These are phyloP conservation scores for Parasarocladium wereldwijsianum DNA, from an alignment of 2,329 filamentous ascomycete species.

Conservation along the genomic window DNA sequence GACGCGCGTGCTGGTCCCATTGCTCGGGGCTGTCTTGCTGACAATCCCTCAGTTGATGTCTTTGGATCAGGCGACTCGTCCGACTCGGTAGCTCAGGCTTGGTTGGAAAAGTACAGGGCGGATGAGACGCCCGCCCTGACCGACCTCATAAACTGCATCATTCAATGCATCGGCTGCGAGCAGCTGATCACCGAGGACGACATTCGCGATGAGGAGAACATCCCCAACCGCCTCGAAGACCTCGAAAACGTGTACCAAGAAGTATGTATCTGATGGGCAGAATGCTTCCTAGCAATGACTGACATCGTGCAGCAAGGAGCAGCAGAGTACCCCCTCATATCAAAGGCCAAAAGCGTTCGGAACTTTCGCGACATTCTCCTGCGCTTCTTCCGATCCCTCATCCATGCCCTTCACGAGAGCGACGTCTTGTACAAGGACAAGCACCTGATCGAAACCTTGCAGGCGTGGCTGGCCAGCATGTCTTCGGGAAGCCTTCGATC, in stretches of 20 bases:
- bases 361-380: constrained; percentile 67
- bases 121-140: constrained; percentile 40
- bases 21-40: no score
- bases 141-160: constrained; percentile 51
- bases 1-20: not conserved
- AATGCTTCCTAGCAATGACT: constrained; percentile 10
- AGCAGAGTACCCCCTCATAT: constrained; percentile 82
- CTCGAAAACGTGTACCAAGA: constrained; percentile 81
- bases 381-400: constrained; percentile 64
- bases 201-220: constrained; percentile 80
- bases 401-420: constrained; percentile 69
- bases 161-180: constrained; percentile 66
- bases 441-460: constrained; percentile 73
- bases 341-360: constrained; percentile 60
- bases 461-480: constrained; percentile 82
- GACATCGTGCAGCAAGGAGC: constrained; percentile 45
- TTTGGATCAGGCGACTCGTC: constrained; percentile 43
- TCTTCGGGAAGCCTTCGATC: constrained; percentile 76
- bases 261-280: constrained; percentile 23
- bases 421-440: constrained; percentile 64
- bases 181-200: constrained; percentile 67
- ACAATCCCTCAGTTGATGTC: constrained; percentile 36
- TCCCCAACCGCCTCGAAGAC: constrained; percentile 61
- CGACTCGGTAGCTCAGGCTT: constrained; percentile 43
- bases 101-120: constrained; percentile 41